Conservation (phyloP, 2,329 filamentous ascomycete species). For the Cephalotrichum gorgonifer region DNA sequence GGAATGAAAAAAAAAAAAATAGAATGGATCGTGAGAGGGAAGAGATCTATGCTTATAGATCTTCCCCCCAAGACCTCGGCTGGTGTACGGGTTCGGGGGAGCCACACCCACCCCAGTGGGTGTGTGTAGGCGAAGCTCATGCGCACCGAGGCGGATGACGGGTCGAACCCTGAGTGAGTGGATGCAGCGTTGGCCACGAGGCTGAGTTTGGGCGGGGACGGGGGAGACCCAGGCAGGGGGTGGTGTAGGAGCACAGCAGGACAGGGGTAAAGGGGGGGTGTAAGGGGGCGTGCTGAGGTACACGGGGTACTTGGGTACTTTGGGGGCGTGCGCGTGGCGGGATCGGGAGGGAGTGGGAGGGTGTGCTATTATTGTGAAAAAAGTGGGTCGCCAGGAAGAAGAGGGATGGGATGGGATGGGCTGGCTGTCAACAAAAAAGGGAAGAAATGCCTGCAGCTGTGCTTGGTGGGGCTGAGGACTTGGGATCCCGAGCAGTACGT, state of each 20-base stretch:
- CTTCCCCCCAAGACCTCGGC: constrained; percentile 1
- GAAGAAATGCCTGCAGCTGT: neutral
- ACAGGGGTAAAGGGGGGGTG: neutral
- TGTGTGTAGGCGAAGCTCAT: neutral
- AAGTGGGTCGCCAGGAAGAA: neutral
- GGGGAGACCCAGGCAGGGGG: neutral
- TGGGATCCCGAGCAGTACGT: too few species aligned
- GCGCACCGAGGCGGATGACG: constrained; percentile 2
- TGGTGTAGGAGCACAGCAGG: constrained; percentile 4
- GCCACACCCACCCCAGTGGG: too few species aligned
- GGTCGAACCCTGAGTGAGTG: neutral
- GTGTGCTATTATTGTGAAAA: neutral
- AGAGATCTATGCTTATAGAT: constrained; percentile 1
- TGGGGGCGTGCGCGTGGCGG: neutral
- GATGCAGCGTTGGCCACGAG: constrained; percentile 2
- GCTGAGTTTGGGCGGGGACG: constrained; percentile 1
- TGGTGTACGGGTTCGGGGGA: neutral
- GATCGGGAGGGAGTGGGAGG: neutral
- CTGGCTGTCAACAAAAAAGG: neutral
- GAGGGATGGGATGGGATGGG: neutral
- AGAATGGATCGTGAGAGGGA: constrained; percentile 1
- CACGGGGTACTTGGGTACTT: neutral
- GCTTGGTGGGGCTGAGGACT: neutral
- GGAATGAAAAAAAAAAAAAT: neutral
- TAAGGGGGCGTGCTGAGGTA: neutral